These are phyloP conservation scores for Sphagnum contortum DNA, from an alignment of 225 moss, liverwort and hornwort genomes.

Conservation along the genomic window DNA sequence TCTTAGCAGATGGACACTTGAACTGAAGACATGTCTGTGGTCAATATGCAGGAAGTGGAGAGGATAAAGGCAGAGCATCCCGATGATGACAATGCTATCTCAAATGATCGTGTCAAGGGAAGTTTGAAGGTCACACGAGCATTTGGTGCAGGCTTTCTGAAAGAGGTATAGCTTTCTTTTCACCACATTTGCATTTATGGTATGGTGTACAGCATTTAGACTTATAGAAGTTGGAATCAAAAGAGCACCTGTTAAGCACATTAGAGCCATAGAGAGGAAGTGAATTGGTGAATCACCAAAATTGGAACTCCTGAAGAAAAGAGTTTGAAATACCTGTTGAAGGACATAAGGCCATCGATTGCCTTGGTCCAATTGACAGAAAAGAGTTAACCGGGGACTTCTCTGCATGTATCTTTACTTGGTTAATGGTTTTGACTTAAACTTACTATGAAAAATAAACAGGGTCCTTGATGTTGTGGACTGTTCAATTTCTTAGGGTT, in stretches of 20 bases:
- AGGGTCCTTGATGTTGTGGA: no score
- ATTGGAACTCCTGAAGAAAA: not conserved
- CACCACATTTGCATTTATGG: not conserved
- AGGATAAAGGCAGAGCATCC: conserved; percentile 86
- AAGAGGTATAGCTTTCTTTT: conserved; percentile 48
- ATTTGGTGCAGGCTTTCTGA: conserved; percentile 96
- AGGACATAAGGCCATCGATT: not conserved
- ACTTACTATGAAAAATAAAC: no score
- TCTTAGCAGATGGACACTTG: not conserved
- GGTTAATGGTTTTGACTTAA: no score
- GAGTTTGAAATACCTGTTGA: not conserved
- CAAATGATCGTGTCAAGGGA: conserved; percentile 95
- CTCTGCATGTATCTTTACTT: no score
- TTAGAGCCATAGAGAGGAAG: not conserved
- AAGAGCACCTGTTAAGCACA: no score
- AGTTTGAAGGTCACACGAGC: conserved; percentile 96
- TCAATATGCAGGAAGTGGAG: conserved; percentile 57
- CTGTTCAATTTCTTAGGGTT: no score
- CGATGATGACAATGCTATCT: conserved; percentile 70
- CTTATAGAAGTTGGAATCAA: not conserved
- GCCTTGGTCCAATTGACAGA: no score
- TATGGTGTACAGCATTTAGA: not conserved
- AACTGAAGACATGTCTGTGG: not conserved
- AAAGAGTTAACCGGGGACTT: no score
- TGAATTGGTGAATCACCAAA: not conserved